Evolutionary conservation across 495 filamentous ascomycete species (phyloP).

Genomic region (Clavariopsis aquatica): DNA sequence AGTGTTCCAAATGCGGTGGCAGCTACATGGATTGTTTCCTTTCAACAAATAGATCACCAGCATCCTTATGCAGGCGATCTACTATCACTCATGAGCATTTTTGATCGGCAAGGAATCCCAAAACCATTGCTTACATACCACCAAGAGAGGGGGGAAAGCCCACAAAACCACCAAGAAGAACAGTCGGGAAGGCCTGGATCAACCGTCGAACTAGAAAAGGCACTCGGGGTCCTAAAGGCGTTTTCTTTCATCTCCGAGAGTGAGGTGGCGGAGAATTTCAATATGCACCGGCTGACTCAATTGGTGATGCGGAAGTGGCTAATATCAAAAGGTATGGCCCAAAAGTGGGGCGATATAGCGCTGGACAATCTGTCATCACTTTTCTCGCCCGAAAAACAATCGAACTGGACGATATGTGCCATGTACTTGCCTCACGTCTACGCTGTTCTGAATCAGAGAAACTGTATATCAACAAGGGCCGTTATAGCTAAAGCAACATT

Average conservation of each 20-base stretch:
- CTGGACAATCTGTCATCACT: neutral
- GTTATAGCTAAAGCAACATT: neutral
- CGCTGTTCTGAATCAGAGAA: neutral
- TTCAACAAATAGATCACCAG: neutral
- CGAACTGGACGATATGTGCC: slow-evolving; percentile 20
- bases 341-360: neutral
- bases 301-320: neutral
- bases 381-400: neutral
- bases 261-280: neutral
- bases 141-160: neutral
- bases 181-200: neutral
- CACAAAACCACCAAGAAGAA: neutral
- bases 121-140: neutral
- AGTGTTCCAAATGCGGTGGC: neutral
- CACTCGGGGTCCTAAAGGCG: neutral
- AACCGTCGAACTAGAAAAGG: neutral
- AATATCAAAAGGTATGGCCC: neutral
- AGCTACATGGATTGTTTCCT: neutral
- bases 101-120: neutral
- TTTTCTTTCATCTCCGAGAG: neutral
- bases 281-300: neutral
- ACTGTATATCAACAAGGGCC: too few species aligned
- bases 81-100: neutral
- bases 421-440: slow-evolving; percentile 42
- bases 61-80: neutral